These are phyloP conservation scores for Zygotorulaspora mrakii DNA, from an alignment of 1,139 yeast genomes.

Conservation along the genomic window DNA sequence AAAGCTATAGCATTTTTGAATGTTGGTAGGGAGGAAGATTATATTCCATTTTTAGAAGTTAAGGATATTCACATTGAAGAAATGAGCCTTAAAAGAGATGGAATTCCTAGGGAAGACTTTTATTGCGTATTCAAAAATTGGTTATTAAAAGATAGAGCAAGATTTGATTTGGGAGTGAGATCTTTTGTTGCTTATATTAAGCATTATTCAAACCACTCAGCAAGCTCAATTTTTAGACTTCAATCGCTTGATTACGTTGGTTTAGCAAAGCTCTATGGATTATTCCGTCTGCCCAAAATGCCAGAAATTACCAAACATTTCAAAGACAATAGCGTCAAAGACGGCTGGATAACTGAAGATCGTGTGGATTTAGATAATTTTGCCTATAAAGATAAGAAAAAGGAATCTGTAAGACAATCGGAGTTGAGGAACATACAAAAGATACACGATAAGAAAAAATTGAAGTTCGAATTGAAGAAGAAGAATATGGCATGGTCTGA, in stretches of 20 bases:
- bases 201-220: constrained; percentile 86
- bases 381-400: constrained; percentile 58
- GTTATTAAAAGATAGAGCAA: constrained; percentile 67
- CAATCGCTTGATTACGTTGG: constrained; percentile 68
- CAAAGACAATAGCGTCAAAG: constrained; percentile 36
- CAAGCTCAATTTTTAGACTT: constrained; percentile 81
- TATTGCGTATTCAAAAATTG: constrained; percentile 46
- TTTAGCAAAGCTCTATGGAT: constrained; percentile 71
- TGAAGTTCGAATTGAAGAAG: constrained; percentile 47
- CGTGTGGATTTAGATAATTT: constrained; percentile 61
- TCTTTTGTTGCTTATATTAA: constrained; percentile 81
- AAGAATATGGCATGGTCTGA: constrained; percentile 80
- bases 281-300: constrained; percentile 86
- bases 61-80: constrained; percentile 56
- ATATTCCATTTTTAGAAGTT: constrained; percentile 73
- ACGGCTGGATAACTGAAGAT: constrained; percentile 68
- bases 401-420: constrained; percentile 60
- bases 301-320: constrained; percentile 70
- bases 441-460: constrained; percentile 44
- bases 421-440: constrained; percentile 49
- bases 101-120: constrained; percentile 33
- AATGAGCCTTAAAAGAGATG: constrained; percentile 35
- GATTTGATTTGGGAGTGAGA: constrained; percentile 75
- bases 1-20: constrained; percentile 70
- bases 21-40: constrained; percentile 75